A percentile compares a stretch with the other conserved stretches of the same genome.
phyloP scores from a whole-genome alignment of 805 yeast species.

The Zygotorulaspora danielsina region DNA sequence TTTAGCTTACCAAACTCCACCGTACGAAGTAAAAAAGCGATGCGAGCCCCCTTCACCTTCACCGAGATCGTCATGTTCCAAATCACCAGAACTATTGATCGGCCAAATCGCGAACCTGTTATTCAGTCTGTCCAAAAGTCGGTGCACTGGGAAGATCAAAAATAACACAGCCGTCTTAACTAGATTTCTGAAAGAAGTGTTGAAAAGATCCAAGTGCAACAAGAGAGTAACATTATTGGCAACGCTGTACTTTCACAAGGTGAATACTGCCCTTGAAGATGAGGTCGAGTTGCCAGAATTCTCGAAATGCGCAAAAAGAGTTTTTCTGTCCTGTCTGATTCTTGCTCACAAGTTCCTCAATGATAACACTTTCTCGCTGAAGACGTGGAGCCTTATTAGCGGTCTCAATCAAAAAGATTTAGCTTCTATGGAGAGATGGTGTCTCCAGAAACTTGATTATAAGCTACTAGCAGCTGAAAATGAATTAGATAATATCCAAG shows the following conservation, averaged over 20 bases:
- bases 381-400: slow-evolving; percentile 22
- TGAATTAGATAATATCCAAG: slow-evolving; percentile 8
- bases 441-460: slow-evolving; percentile 20
- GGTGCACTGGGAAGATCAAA: slow-evolving; percentile 18
- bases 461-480: slow-evolving; percentile 8
- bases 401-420: slow-evolving; percentile 20
- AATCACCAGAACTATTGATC: slow-evolving; percentile 10
- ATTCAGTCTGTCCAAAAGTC: slow-evolving; percentile 16
- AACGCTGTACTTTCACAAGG: slow-evolving; percentile 16
- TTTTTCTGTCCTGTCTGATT: slow-evolving; percentile 21
- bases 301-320: slow-evolving; percentile 21
- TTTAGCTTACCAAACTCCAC: slow-evolving; percentile 17
- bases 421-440: slow-evolving; percentile 24
- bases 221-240: slow-evolving; percentile 17
- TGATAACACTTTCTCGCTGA: slow-evolving; percentile 22
- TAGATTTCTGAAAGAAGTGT: slow-evolving; percentile 18
- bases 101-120: slow-evolving; percentile 18
- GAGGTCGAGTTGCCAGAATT: slow-evolving; percentile 18
- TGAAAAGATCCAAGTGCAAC: slow-evolving; percentile 21
- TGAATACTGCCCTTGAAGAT: slow-evolving; percentile 9
- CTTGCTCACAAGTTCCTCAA: slow-evolving; percentile 24
- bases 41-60: background rate
- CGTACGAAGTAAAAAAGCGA: slow-evolving; percentile 7
- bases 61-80: background rate
- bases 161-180: slow-evolving; percentile 14